Conservation (phyloP, 2,329 filamentous ascomycete genomes). For the Venturia effusa region DNA sequence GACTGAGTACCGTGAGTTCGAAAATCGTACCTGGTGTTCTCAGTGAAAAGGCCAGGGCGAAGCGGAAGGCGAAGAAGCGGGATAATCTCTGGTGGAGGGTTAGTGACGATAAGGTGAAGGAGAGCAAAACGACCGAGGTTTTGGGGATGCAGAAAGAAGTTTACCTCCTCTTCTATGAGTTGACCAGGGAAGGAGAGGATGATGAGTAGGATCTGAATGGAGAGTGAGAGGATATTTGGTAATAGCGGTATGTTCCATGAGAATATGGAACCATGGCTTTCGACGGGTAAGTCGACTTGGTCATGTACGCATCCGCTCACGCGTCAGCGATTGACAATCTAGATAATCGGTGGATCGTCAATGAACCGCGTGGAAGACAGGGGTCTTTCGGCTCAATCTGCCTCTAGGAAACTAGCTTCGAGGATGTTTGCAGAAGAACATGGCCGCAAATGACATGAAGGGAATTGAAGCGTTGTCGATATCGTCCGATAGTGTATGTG, state of each 20-base stretch:
- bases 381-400: too few species aligned
- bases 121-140: constrained; percentile 85
- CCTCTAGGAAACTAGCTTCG: too few species aligned
- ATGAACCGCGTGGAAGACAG: too few species aligned
- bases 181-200: constrained; percentile 31
- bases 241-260: background rate
- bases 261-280: too few species aligned
- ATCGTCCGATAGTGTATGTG: too few species aligned
- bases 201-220: background rate
- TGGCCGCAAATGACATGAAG: too few species aligned
- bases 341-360: too few species aligned
- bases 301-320: too few species aligned
- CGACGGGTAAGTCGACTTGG: too few species aligned
- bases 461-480: too few species aligned
- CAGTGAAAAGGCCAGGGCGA: constrained; percentile 21
- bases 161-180: constrained; percentile 94
- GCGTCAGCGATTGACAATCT: too few species aligned
- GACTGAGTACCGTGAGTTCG: constrained; percentile 5
- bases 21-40: constrained; percentile 11
- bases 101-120: constrained; percentile 92
- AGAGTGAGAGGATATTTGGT: background rate
- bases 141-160: constrained; percentile 91
- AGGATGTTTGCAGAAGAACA: too few species aligned
- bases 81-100: constrained; percentile 92
- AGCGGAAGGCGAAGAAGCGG: constrained; percentile 46